Percentiles rank a stretch among this genome's conserved stretches.
These are phyloP conservation scores for Lasiosphaeria ovina DNA, from an alignment of 495 filamentous ascomycete genomes.

Conservation along the genomic window DNA sequence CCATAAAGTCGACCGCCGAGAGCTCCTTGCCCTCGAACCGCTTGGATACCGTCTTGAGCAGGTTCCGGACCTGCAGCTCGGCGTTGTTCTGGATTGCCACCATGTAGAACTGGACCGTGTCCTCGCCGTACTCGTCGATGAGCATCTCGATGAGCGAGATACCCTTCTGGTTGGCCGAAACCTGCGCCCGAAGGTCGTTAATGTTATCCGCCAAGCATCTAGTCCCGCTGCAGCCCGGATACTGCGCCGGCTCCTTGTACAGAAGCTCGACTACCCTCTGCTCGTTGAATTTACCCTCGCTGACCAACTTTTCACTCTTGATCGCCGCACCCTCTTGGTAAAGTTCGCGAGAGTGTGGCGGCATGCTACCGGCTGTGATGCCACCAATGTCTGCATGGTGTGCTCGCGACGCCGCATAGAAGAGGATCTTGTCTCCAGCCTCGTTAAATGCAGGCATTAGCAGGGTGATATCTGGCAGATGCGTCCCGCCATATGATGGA, in stretches of 20 bases:
- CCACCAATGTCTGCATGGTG: constrained; percentile 98
- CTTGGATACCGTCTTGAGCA: constrained; percentile 76
- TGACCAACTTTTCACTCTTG: constrained; percentile 91
- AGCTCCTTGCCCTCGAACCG: constrained; percentile 76
- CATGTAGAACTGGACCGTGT: constrained; percentile 97
- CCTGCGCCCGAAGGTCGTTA: constrained; percentile 93
- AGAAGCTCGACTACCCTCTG: constrained; percentile 80
- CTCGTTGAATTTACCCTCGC: constrained; percentile 86
- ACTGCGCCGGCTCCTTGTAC: constrained; percentile 76
- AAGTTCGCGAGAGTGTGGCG: constrained; percentile 86
- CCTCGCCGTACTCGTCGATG: constrained; percentile 86
- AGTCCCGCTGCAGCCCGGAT: constrained; percentile 85
- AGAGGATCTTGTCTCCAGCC: constrained; percentile 80
- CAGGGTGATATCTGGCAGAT: constrained; percentile 89
- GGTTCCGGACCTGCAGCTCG: constrained; percentile 75
- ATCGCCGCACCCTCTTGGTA: constrained; percentile 95
- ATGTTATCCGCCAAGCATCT: constrained; percentile 90
- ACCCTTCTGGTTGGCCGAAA: constrained; percentile 94
- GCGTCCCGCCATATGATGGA: constrained; percentile 81
- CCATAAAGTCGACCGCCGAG: constrained; percentile 81
- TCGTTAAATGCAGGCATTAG: constrained; percentile 84
- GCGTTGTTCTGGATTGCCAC: constrained; percentile 88
- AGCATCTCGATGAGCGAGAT: constrained; percentile 83
- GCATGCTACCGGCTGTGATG: constrained; percentile 95
- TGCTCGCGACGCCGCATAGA: constrained; percentile 93